These are phyloP conservation scores for Amylostereum areolatum DNA, from an alignment of 1,284 basidiomycete species.

Conservation along the genomic window DNA sequence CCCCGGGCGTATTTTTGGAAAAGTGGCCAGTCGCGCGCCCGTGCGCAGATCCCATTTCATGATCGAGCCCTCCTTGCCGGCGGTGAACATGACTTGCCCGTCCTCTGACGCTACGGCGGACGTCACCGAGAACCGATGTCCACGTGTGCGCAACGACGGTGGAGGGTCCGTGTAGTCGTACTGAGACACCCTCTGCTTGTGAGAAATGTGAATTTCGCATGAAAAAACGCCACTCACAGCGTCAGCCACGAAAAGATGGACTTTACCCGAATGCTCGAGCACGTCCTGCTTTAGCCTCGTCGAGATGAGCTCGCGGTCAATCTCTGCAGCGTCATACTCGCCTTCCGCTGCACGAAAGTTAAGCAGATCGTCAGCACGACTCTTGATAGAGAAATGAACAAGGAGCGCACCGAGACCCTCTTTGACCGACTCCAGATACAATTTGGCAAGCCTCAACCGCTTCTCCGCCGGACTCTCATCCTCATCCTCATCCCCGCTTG, in stretches of 20 bases:
- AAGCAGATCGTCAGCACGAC: background rate
- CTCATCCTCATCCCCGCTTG: conserved; percentile 74
- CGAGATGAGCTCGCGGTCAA: conserved; percentile 89
- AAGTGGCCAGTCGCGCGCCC: conserved; percentile 51
- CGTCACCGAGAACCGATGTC: conserved; percentile 75
- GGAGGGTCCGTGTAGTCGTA: conserved; percentile 39
- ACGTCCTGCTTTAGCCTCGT: conserved; percentile 88
- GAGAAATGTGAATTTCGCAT: background rate
- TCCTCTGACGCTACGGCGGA: conserved; percentile 69
- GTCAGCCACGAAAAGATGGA: conserved; percentile 78
- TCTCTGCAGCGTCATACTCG: conserved; percentile 89
- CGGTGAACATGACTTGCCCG: conserved; percentile 67
- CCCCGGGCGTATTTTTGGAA: conserved; percentile 50
- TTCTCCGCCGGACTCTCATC: conserved; percentile 95
- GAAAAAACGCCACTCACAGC: conserved; percentile 37
- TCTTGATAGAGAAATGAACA: background rate
- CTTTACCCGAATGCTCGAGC: conserved; percentile 75
- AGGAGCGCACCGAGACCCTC: conserved; percentile 57
- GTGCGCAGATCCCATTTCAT: conserved; percentile 72
- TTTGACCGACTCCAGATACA: conserved; percentile 86
- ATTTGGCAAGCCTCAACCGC: conserved; percentile 81
- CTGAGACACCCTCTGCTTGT: conserved; percentile 14
- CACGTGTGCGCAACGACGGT: conserved; percentile 53
- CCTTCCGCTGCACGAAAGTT: conserved; percentile 51
- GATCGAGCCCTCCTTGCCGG: conserved; percentile 84